Conservation (phyloP, 1,284 basidiomycete species). For the Amylostereum chailletii region DNA sequence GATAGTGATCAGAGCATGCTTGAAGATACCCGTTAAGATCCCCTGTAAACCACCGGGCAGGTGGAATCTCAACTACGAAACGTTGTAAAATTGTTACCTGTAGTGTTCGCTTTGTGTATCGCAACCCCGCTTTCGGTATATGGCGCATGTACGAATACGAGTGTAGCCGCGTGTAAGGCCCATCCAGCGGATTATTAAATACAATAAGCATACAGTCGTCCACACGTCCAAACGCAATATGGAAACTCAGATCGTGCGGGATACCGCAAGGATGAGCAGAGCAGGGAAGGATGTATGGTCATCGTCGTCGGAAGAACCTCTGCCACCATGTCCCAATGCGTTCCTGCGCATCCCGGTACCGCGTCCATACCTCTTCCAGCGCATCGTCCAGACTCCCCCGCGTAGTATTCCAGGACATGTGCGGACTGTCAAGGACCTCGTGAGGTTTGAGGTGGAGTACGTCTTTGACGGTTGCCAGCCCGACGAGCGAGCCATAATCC, state of each 20-base stretch:
- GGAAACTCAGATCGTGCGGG: too few relatives aligned
- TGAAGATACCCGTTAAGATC: not conserved
- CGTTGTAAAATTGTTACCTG: too few relatives aligned
- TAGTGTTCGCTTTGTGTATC: too few relatives aligned
- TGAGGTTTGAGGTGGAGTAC: constrained; percentile 73
- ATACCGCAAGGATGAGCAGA: not conserved
- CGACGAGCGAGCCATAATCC: constrained; percentile 73
- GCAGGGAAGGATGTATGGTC: not conserved
- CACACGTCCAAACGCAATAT: too few relatives aligned
- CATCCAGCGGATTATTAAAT: too few relatives aligned
- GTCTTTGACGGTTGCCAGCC: constrained; percentile 94
- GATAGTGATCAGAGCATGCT: constrained; percentile 5
- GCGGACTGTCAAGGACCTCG: constrained; percentile 25
- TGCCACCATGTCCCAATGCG: too few relatives aligned
- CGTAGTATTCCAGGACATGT: constrained; percentile 44
- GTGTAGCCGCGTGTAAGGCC: too few relatives aligned
- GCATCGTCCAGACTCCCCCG: constrained; percentile 54
- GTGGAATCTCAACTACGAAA: too few relatives aligned
- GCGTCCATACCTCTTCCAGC: constrained; percentile 51
- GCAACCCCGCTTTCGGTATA: too few relatives aligned
- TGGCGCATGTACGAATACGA: too few relatives aligned
- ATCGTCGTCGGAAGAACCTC: not conserved
- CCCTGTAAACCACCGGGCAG: too few relatives aligned
- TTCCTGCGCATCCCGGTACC: constrained; percentile 22
- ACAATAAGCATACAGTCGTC: too few relatives aligned